Conservation (phyloP, 257 asterid species). For the Solanum chilense region DNA sequence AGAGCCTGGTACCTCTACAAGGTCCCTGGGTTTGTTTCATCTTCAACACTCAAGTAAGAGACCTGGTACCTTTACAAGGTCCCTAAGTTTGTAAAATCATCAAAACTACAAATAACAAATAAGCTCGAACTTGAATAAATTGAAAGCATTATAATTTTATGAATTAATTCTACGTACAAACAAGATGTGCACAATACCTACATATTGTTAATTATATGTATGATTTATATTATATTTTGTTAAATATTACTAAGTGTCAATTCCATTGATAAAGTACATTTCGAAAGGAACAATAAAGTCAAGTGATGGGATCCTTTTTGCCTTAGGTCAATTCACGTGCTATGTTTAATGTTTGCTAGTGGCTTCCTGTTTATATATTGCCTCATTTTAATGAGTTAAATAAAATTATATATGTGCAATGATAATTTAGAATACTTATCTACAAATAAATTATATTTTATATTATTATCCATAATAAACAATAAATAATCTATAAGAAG, state of each 20-base stretch:
- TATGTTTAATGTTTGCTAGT: background rate
- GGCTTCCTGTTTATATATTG: background rate
- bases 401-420: background rate
- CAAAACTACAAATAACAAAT: no score
- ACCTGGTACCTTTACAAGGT: no score
- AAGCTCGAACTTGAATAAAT: no score
- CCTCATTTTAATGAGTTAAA: background rate
- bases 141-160: no score
- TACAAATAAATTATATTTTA: no score
- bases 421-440: background rate
- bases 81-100: no score
- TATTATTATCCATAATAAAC: no score
- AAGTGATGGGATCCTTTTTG: background rate
- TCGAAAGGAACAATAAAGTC: background rate
- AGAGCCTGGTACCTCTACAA: no score
- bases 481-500: background rate
- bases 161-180: background rate
- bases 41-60: no score
- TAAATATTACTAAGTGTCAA: background rate
- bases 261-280: background rate
- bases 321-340: background rate
- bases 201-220: background rate
- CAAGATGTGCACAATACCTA: background rate
- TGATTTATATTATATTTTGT: no score
- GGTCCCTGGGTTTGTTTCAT: no score